Base-by-base conservation (phyloP, 2,329 filamentous ascomycete genomes). In the Colletotrichum sp. region DNA sequence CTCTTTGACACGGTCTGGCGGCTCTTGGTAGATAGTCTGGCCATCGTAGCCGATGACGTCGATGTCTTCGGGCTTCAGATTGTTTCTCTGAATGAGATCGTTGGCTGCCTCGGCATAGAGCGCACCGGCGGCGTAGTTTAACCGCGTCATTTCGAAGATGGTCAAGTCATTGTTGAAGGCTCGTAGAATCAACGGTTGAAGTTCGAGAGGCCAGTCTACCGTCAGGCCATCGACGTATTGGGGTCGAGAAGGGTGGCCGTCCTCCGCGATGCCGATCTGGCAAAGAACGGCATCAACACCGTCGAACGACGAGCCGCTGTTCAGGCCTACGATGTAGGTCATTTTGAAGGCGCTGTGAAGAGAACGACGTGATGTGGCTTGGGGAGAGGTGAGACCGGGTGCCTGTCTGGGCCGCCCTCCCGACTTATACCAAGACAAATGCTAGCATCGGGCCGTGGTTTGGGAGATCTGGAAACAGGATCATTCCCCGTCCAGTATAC, bases 21-120 rank as follows among this genome's bases (percentile, higher is more conserved):
- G 81, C 66, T 82, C 81, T 64, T 82, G 81, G 75, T 82, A 82
- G 48, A 82, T 79, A 16, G 81, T 82, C 76, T 82, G 81, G 32
- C 81, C 81, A 34, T 82, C 81, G 48, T 82, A 82, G 2, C 81
- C 81, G 26, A 82, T 76, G 18, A 82, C 81, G 30, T 81, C 79
- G 59, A 82, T 76, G 16, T 82, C 79, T 39, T 79, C 71, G 7
- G 81, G 74, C 68, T 76, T 74, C 18, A 82, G 57, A 12, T 72
- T 72, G 10, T 63, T 70, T 55, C 78, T 78, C 16, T 48, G 48
- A 12, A 82, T 71, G 12, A 82, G 77, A 5, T 63, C 59, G 60
- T 81, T 82, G 32, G 78, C 79, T 2, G 81, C 79, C 57, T 82
- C 80, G n/a, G 81, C 81, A 68, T 81, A 82, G 0, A 82, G 36